phyloP scores from a whole-genome alignment of 2,329 filamentous ascomycete species.

The Emmonsiellopsis sp. region DNA sequence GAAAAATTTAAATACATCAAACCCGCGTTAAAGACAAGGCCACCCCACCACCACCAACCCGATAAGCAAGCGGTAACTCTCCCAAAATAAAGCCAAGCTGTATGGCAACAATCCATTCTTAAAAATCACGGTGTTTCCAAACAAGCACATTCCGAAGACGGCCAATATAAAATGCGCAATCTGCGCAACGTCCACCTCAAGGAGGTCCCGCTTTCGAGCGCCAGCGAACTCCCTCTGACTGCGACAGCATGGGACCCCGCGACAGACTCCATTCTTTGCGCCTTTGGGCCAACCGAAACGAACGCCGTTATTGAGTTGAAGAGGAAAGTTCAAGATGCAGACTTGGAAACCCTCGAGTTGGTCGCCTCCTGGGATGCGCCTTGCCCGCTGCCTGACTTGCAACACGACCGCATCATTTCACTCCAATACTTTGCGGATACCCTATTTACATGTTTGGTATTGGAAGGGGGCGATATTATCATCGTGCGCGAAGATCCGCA shows the following conservation, averaged over 20 bases:
- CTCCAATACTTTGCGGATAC: slow-evolving; percentile 82
- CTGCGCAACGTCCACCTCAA: slow-evolving; percentile 68
- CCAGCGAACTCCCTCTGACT: slow-evolving; percentile 55
- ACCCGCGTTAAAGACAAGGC: not conserved
- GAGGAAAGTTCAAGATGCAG: slow-evolving; percentile 33
- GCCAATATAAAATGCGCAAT: slow-evolving; percentile 62
- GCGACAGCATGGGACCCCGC: slow-evolving; percentile 79
- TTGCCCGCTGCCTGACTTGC: slow-evolving; percentile 65
- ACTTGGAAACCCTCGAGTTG: slow-evolving; percentile 32
- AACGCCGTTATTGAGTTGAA: slow-evolving; percentile 66
- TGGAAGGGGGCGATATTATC: slow-evolving; percentile 86
- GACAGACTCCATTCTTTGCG: slow-evolving; percentile 68
- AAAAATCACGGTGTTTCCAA: not conserved
- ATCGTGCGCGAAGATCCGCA: slow-evolving; percentile 65
- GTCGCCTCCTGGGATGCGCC: slow-evolving; percentile 87
- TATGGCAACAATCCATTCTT: not conserved
- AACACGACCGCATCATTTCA: slow-evolving; percentile 65
- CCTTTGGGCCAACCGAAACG: slow-evolving; percentile 68
- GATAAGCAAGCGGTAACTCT: slow-evolving; percentile 3
- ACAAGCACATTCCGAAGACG: not conserved
- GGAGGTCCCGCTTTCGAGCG: slow-evolving; percentile 46
- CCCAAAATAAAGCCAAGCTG: not conserved
- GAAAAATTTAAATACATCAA: slow-evolving; percentile 13
- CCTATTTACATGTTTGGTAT: slow-evolving; percentile 66
- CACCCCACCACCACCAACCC: slow-evolving; percentile 1